Conservation (phyloP, 306 rosid genomes). For the Geum urbanum region DNA sequence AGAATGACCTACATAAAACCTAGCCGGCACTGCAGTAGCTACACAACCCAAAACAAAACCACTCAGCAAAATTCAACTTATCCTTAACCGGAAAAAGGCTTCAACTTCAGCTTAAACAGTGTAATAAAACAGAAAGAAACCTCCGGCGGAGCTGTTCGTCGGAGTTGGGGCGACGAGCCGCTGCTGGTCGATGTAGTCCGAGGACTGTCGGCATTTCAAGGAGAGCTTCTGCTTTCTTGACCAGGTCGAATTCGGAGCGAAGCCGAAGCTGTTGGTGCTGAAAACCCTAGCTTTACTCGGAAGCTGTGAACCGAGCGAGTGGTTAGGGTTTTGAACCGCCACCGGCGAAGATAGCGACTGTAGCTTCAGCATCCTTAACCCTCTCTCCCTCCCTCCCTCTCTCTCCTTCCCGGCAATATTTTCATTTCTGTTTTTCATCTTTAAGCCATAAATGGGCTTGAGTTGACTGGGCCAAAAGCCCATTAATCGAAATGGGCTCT, state of each 20-base stretch:
- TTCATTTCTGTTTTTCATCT: neutral
- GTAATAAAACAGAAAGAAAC: slow-evolving; percentile 23
- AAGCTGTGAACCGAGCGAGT: slow-evolving; percentile 16
- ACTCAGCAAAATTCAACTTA: slow-evolving; percentile 15
- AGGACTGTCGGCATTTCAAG: slow-evolving; percentile 60
- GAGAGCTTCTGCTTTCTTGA: slow-evolving; percentile 26
- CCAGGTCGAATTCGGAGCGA: slow-evolving; percentile 18
- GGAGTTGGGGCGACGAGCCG: slow-evolving; percentile 23
- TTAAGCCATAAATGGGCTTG: neutral
- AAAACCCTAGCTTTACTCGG: slow-evolving; percentile 21
- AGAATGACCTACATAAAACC: slow-evolving; percentile 80
- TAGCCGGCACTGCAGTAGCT: slow-evolving; percentile 58
- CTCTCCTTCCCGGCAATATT: slow-evolving; percentile 15
- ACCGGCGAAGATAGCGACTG: slow-evolving; percentile 35
- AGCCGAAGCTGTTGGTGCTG: slow-evolving; percentile 28
- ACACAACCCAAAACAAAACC: slow-evolving; percentile 30
- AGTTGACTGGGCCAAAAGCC: neutral
- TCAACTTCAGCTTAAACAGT: neutral
- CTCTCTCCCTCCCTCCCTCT: neutral
- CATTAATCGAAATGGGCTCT: neutral
- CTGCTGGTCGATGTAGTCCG: slow-evolving; percentile 48
- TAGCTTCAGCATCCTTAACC: slow-evolving; percentile 37
- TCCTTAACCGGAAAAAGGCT: neutral
- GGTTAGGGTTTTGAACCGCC: slow-evolving; percentile 34
- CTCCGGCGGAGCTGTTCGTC: slow-evolving; percentile 31